Base-by-base conservation (phyloP, 352 stramenopile genomes). In the Phytophthora palmivora region DNA sequence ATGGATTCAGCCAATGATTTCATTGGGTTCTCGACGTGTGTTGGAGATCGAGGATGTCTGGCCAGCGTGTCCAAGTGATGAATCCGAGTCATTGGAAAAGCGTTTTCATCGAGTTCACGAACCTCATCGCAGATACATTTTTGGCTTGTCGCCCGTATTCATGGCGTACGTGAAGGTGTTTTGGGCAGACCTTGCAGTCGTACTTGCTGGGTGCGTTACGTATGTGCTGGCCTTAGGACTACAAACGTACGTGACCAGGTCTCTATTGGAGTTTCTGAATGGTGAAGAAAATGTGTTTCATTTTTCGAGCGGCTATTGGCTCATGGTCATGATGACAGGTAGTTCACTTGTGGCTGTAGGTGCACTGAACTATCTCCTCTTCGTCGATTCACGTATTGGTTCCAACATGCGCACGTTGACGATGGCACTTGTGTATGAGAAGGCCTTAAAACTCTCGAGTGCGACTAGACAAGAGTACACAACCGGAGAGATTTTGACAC, bases 381-480 rank as follows among this genome's bases (percentile, higher is more conserved):
- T 75, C 47, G 26, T 59, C 5, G 51, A 69, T 6, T 77, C 66
- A 8, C 59, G 72, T 1, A 48, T 77, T 7, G 74, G 74, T 53
- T n/a, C n/a, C n/a, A n/a, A n/a, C n/a, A n/a, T n/a, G n/a, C n/a
- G n/a, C n/a, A n/a, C n/a, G n/a, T n/a, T 81, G 26, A 56, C 63
- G 16, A 81, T 84, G 74, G 67, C 75, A 11, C 30, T 63, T 8
- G 69, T 84, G 10, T 84, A 63, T 38, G 32, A 75, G 3, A 84
- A 84, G 56, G 62, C 87, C 76, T 16, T 97, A 83, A 89, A 60
- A 52, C 74, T 58, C 34, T 96, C 39, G 12, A 86, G 28, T 58
- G 84, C 8, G 52, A 75, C 49, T 15, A 49, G 64, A 32, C 69
- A 74, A n/a, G 33, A 71, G 18, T 74, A 78, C 42, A 73, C 70